Base-by-base conservation (phyloP, 192 early-diverging fungal genomes). In the Dissophora globulifera region DNA sequence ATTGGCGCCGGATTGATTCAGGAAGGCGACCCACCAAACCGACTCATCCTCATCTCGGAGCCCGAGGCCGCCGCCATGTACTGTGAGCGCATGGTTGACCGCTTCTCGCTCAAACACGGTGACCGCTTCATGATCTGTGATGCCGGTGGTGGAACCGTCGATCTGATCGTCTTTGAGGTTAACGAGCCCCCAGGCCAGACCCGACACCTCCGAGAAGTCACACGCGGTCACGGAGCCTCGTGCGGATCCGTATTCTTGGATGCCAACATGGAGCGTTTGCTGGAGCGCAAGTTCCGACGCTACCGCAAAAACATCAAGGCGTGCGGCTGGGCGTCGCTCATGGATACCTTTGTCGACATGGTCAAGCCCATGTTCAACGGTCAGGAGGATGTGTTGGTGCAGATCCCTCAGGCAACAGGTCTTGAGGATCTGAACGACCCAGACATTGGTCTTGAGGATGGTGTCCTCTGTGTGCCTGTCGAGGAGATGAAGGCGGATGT, bases 41-140 rank as follows among this genome's bases (percentile, higher is more conserved):
- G 80, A 3, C 40, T 85, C 32, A 83, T 83, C 68, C 55, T 83
- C 9, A 83, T 82, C 41, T 80, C 82, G 6, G 79, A 82, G 52
- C 83, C 85, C 11, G 85, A 86, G 51, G 85, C 85, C 19, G 85
- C 80, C 9, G 85, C 85, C 29, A 62, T 86, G 41, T 86, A 86
- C 59, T 82, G 83, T 23, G 83, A 85, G 69, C 66, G 83, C 27
- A 83, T 80, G 67, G 79, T 80, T 11, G 78, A 85, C 50, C 59
- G 69, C 15, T 71, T 71, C 46, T 71, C 69, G 23, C 67, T 84
- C 43, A 56, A 62, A 23, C 69, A 80, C 50, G 67, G 67, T 4
- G 70, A 84, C 35, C 59, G 57, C 30, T 80, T 85, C 41, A 81
- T 85, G 78, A 79, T 82, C 40, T 67, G 74, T n/a, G 81, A 82